Percentiles rank a stretch among this genome's conserved stretches.
phyloP scores from a whole-genome alignment of 1,284 basidiomycete genomes.

The Psilocybe mexicana region DNA sequence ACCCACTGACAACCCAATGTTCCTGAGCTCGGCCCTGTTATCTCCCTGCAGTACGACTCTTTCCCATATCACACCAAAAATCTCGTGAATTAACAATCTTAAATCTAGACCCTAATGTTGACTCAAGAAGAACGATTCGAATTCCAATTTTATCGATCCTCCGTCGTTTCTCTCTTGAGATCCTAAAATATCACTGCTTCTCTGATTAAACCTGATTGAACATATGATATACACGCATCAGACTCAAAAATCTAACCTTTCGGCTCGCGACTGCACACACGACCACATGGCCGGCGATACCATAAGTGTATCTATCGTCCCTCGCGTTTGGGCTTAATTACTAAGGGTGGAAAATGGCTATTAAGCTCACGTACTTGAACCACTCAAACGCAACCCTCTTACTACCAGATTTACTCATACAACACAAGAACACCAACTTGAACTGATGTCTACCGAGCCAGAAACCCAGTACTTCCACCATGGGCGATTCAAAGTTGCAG shows the following conservation, averaged over 20 bases:
- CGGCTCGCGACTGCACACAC: neutral
- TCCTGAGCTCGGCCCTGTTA: no score
- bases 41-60: no score
- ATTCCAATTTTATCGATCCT: neutral
- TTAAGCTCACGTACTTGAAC: neutral
- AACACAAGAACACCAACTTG: neutral
- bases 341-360: neutral
- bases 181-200: neutral
- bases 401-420: neutral
- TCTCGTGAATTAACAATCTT: neutral
- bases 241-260: neutral
- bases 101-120: neutral
- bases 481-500: constrained; percentile 37
- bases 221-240: neutral
- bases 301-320: neutral
- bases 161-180: neutral
- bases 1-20: no score
- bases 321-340: neutral
- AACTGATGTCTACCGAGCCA: constrained; percentile 15
- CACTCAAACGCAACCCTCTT: neutral
- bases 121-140: neutral
- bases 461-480: constrained; percentile 37
- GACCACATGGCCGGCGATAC: constrained; percentile 1
- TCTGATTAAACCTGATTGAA: neutral
- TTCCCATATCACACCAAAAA: no score